These are phyloP conservation scores for Aspergillus pseudoviridinutans DNA, from an alignment of 2,329 filamentous ascomycete genomes.

Conservation along the genomic window DNA sequence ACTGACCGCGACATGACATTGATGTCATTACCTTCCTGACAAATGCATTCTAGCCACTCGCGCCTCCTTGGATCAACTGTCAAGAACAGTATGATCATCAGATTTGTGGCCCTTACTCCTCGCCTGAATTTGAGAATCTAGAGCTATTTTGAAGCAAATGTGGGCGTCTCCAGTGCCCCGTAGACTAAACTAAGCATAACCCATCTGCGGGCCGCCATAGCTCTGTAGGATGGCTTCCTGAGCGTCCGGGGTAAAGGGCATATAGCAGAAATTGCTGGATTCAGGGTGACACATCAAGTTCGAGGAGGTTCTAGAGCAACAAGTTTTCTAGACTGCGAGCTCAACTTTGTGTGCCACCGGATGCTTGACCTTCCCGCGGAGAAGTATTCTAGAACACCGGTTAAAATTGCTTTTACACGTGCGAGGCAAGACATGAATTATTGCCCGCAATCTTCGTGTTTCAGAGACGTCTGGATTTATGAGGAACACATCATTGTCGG, in stretches of 20 bases:
- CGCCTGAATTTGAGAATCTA: neutral
- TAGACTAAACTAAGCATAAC: neutral
- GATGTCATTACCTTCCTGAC: neutral
- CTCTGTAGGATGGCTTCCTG: neutral
- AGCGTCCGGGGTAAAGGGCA: neutral
- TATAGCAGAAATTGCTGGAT: neutral
- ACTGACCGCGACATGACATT: neutral
- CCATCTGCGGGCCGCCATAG: neutral
- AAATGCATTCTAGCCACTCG: neutral
- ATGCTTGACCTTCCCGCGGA: neutral
- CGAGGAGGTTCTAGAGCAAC: neutral
- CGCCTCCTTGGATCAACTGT: neutral
- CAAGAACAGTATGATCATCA: neutral
- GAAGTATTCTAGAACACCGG: neutral
- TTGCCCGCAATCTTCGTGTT: too few relatives aligned
- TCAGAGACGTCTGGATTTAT: too few relatives aligned
- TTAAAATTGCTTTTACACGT: too few relatives aligned
- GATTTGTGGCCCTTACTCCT: neutral
- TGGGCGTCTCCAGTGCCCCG: neutral
- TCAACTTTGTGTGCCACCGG: neutral
- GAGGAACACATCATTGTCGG: too few relatives aligned
- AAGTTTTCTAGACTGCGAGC: too few relatives aligned
- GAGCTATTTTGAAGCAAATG: neutral
- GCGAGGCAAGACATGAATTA: too few relatives aligned
- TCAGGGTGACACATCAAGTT: neutral